Evolutionary conservation across 805 yeast species (phyloP).

Genomic region (Saturnispora gosingensis): DNA sequence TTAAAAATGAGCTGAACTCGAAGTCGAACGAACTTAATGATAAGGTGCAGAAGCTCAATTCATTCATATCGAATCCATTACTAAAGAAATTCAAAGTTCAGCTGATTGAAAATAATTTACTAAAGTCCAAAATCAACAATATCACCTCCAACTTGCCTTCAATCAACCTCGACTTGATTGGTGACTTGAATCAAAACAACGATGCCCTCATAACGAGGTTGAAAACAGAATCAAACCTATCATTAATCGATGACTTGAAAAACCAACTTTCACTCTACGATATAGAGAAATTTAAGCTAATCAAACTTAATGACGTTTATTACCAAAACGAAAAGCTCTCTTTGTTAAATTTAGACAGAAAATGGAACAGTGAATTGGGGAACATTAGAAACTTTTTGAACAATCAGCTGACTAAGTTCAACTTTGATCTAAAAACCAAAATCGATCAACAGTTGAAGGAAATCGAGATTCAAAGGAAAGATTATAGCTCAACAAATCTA

Average conservation of each 20-base stretch:
- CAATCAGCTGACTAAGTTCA: slow-evolving; percentile 16
- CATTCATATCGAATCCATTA: slow-evolving; percentile 6
- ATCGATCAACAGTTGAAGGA: slow-evolving; percentile 8
- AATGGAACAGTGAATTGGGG: slow-evolving; percentile 23
- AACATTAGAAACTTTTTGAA: slow-evolving; percentile 17
- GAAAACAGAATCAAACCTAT: background rate
- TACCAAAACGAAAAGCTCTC: slow-evolving; percentile 18
- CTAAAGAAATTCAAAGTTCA: slow-evolving; percentile 12
- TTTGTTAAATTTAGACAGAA: slow-evolving; percentile 18
- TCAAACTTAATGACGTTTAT: slow-evolving; percentile 21
- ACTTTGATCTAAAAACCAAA: slow-evolving; percentile 5
- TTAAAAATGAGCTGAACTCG: slow-evolving; percentile 14
- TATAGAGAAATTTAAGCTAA: slow-evolving; percentile 21
- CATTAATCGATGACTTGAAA: slow-evolving; percentile 15
- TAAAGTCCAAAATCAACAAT: slow-evolving; percentile 12
- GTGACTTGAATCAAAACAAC: slow-evolving; percentile 1
- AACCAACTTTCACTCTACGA: slow-evolving; percentile 17
- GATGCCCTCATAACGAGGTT: background rate
- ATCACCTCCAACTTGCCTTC: slow-evolving; percentile 18
- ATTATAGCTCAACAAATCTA: background rate
- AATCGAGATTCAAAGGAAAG: background rate
- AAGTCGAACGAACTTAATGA: slow-evolving; percentile 8
- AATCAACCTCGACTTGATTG: slow-evolving; percentile 10
- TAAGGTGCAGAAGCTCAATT: slow-evolving; percentile 11
- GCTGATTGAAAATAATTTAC: slow-evolving; percentile 13